Base-by-base conservation (phyloP, 345 rosid species). In the Populus simonii region DNA sequence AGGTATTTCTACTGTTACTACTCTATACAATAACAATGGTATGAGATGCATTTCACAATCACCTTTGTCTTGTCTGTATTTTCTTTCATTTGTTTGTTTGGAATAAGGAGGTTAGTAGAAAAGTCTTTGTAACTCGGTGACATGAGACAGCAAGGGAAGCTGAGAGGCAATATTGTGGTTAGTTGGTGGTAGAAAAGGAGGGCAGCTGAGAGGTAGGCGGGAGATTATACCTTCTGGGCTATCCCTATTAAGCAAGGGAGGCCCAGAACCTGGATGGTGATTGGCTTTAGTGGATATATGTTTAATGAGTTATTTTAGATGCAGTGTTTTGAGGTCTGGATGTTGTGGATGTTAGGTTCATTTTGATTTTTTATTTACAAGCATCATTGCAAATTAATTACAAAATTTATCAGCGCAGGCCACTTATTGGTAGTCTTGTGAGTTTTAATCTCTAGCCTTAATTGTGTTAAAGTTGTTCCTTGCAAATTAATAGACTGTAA, bases 1-100 rank as follows among this genome's bases (percentile, higher is more conserved):
- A 94, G 90, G 99, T 96, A 89, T 23, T 36, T 31, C 6, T 47
- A 47, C 68, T 68, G 6, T 25, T 36, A 43, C 6, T 43, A 11
- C 68, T 68, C 15, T 25, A 45, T 62, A 17, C 39, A 39, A 59
- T 66, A 22, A 20, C 22, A 20, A 7, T 45, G 29, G 38, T 8
- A 22, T 65, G 51, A 15, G 51, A 47, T 59, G 29, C 65, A 59
- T 10, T 59, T 59, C 65, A n/a, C 65, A 59, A 41, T n/a, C 16
- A 59, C 12, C 29, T 10, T 1, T 59, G 65, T 25, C 25, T 13
- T 59, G 11, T 59, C 29, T 59, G 27, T 59, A 23, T 23, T 23
- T 23, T 59, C 65, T 7, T 55, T 55, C 65, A n/a, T 23, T 12
- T 59, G 29, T 59, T 59, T 59, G 63, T n/a, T n/a, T 59, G 25